Conservation (phyloP, 495 filamentous ascomycete genomes). For the Penicillium fimorum region DNA sequence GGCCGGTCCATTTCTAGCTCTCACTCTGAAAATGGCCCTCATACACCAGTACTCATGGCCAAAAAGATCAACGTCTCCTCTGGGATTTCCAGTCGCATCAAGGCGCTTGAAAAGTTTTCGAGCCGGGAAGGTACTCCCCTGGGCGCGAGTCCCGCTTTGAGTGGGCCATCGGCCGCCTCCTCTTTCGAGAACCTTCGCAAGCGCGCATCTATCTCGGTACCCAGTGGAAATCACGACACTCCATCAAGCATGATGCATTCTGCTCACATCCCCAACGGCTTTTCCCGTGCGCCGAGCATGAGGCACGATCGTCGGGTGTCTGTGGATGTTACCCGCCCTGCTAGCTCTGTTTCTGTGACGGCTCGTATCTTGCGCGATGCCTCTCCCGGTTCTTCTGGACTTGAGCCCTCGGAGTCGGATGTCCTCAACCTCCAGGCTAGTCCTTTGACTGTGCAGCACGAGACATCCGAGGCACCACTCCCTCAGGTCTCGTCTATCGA, state of each 20-base stretch:
- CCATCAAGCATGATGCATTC: slow-evolving; percentile 8
- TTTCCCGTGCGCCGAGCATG: slow-evolving; percentile 34
- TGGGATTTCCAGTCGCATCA: slow-evolving; percentile 86
- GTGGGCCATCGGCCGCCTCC: slow-evolving; percentile 31
- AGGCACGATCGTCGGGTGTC: slow-evolving; percentile 31
- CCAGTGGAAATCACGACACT: slow-evolving; percentile 22
- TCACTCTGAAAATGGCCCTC: slow-evolving; percentile 29
- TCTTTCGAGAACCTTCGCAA: slow-evolving; percentile 49
- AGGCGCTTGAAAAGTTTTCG: slow-evolving; percentile 77
- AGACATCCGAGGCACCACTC: slow-evolving; percentile 41
- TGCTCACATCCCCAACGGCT: slow-evolving; percentile 23
- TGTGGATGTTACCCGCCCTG: slow-evolving; percentile 21
- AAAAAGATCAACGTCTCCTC: slow-evolving; percentile 82
- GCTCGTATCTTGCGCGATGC: slow-evolving; percentile 70
- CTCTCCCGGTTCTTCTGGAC: slow-evolving; percentile 29
- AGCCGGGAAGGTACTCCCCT: slow-evolving; percentile 44
- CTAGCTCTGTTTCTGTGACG: slow-evolving; percentile 74
- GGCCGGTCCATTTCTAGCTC: slow-evolving; percentile 42
- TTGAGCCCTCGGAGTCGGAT: slow-evolving; percentile 46
- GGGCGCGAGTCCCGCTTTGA: slow-evolving; percentile 19
- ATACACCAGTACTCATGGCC: slow-evolving; percentile 46
- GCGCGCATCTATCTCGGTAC: slow-evolving; percentile 36
- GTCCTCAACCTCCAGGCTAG: slow-evolving; percentile 67
- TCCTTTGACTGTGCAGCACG: slow-evolving; percentile 67
- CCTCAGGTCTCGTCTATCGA: slow-evolving; percentile 17